These are phyloP conservation scores for Daldinia eschscholtzii DNA, from an alignment of 2,329 filamentous ascomycete genomes.

Conservation along the genomic window DNA sequence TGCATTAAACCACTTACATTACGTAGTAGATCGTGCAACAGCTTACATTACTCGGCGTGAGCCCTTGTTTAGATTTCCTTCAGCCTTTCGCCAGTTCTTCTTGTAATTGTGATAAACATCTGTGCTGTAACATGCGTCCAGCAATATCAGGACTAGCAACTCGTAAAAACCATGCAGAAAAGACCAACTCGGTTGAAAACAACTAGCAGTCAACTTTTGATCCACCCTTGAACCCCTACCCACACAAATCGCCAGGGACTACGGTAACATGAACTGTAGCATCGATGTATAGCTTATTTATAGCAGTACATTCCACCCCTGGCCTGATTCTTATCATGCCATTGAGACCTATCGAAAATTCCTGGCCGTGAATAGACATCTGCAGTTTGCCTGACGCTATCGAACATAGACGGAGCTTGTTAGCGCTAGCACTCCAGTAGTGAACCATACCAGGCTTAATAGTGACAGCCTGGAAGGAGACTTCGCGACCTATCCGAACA, in stretches of 20 bases:
- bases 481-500: conserved; percentile 54
- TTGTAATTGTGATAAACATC: not conserved
- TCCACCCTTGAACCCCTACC: not conserved
- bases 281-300: conserved; percentile 61
- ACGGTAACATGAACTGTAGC: conserved; percentile 58
- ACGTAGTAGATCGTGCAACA: not conserved
- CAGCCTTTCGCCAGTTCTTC: no score
- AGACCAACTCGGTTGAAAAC: not conserved
- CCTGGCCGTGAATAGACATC: conserved; percentile 54
- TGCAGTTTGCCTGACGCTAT: conserved; percentile 58
- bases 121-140: not conserved
- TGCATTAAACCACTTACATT: not conserved
- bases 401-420: conserved; percentile 56
- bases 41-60: not conserved
- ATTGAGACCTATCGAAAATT: conserved; percentile 58
- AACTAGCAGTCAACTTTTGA: not conserved
- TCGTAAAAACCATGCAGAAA: not conserved
- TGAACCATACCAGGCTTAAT: conserved; percentile 57
- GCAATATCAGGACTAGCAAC: not conserved
- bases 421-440: conserved; percentile 49
- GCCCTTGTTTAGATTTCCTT: not conserved
- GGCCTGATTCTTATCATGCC: conserved; percentile 61
- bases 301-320: conserved; percentile 54
- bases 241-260: conserved; percentile 34
- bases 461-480: conserved; percentile 57